A percentile compares a stretch with the other conserved stretches of the same genome.
Evolutionary conservation across 306 rosid species (phyloP).

Genomic region (Lupinus albus): DNA sequence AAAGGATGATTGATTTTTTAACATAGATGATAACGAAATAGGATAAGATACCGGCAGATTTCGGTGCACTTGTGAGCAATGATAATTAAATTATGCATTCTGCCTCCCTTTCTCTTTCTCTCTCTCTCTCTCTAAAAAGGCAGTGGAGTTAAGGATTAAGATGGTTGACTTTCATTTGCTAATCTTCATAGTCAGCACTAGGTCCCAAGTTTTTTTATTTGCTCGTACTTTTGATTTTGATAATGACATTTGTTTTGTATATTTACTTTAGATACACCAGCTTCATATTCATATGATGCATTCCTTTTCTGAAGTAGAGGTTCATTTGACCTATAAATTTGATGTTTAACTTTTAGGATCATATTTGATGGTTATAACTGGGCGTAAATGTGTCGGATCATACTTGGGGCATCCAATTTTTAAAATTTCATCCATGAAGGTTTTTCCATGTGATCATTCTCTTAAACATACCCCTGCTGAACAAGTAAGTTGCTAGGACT

Average conservation of each 20-base stretch:
- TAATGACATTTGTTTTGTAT: slow-evolving; percentile 30
- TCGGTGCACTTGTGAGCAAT: slow-evolving; percentile 14
- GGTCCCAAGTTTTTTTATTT: not conserved
- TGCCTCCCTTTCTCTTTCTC: not conserved
- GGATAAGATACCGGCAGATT: not conserved
- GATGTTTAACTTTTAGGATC: slow-evolving; percentile 61
- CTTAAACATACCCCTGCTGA: slow-evolving; percentile 63
- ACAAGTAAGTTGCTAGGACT: slow-evolving; percentile 56
- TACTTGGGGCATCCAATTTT: slow-evolving; percentile 88
- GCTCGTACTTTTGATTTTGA: slow-evolving; percentile 15
- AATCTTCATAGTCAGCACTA: slow-evolving; percentile 20
- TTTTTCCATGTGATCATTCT: slow-evolving; percentile 86
- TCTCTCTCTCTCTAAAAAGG: not conserved
- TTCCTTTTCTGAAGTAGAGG: slow-evolving; percentile 20
- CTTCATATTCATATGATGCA: slow-evolving; percentile 15
- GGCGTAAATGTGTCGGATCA: slow-evolving; percentile 69
- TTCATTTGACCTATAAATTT: slow-evolving; percentile 35
- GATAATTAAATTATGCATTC: not conserved
- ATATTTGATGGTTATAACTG: slow-evolving; percentile 77
- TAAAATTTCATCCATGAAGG: slow-evolving; percentile 68
- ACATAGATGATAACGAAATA: not conserved
- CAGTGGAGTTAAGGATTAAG: slow-evolving; percentile 24
- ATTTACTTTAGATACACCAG: slow-evolving; percentile 31
- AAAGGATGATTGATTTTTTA: not conserved
- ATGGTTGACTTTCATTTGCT: not conserved